Percentiles rank a stretch among this genome's conserved stretches.
phyloP scores from a whole-genome alignment of 73 alveolate genomes.

The Effrenium voratum region DNA sequence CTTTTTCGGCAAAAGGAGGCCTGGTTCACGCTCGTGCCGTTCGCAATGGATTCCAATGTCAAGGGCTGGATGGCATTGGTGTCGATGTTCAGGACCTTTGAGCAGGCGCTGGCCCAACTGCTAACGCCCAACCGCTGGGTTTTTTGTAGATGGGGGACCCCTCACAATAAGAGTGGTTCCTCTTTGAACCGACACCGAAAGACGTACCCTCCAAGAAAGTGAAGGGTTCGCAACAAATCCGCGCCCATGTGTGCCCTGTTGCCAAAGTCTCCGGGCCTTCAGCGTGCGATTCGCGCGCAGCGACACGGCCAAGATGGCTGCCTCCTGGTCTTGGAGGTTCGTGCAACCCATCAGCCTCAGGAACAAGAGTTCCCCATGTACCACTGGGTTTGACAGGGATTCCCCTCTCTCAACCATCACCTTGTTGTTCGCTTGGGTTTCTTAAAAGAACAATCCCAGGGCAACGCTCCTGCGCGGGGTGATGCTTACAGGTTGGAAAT shows the following conservation, averaged over 20 bases:
- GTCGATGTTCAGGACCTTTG: slow-evolving; percentile 65
- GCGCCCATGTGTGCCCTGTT: background rate
- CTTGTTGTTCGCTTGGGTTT: no score
- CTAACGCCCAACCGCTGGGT: no score
- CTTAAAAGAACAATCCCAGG: no score
- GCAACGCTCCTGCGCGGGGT: no score
- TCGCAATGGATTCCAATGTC: slow-evolving; percentile 68
- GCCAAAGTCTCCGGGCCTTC: background rate
- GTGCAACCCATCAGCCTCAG: slow-evolving; percentile 81
- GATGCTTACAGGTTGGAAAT: no score
- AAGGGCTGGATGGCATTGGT: slow-evolving; percentile 69
- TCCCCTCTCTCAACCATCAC: no score
- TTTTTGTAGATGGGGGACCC: no score
- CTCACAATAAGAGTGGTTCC: background rate
- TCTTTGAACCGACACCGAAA: background rate
- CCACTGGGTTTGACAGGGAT: no score
- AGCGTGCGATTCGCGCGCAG: slow-evolving; percentile 49
- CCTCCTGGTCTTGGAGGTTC: slow-evolving; percentile 60
- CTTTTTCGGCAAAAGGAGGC: no score
- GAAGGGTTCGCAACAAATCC: background rate
- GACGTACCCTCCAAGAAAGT: background rate
- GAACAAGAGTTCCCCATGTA: no score
- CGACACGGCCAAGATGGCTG: slow-evolving; percentile 81
- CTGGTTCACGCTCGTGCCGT: slow-evolving; percentile 71
- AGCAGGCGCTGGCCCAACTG: background rate